Base-by-base conservation (phyloP, 495 filamentous ascomycete species). In the Margaritispora aquatica region DNA sequence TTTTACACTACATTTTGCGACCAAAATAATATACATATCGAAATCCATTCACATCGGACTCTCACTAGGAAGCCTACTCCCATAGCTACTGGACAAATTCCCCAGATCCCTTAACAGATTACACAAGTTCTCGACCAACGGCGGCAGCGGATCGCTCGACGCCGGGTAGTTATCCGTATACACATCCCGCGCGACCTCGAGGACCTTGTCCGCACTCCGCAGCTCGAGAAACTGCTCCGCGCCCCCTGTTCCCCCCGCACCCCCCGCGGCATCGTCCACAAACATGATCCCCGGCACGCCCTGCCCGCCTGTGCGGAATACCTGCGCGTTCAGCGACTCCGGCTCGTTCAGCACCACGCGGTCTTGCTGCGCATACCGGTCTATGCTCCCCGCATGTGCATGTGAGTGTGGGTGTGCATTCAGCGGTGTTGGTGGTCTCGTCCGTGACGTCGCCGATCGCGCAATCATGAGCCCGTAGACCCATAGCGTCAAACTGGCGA, bases 401-500 rank as follows among this genome's bases (percentile, higher is more conserved):
- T n/a, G n/a, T n/a, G n/a, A n/a, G n/a, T n/a, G n/a, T n/a, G 8
- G 15, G 38, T n/a, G 38, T n/a, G 58, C 52, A 46, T 63, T 58
- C 23, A 67, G 49, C 27, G 46, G 26, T 10, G 57, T 13, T 9
- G 48, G 31, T 46, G 34, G 57, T 8, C 55, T 59, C 17, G 72
- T 73, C 27, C 66, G 70, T 31, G 64, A 68, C 3, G n/a, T n/a
- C n/a, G n/a, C n/a, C n/a, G 38, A 44, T 44, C 15, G 11, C 3
- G 38, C 11, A 8, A 44, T 44, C 9, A 82, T 69, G 0, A 83
- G 73, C 26, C 80, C 80, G 55, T 82, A 85, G 0, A 76, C 77
- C 85, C 85, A 87, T 31, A 87, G 71, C 2, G 77, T 78, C 29
- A 87, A 63, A 34, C 76, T 75, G 1, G 82, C 84, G 62, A 86